Percentiles rank a stretch among this genome's conserved stretches.
Conservation (phyloP, 1,284 basidiomycete species). For the Volvariella surrecta region DNA sequence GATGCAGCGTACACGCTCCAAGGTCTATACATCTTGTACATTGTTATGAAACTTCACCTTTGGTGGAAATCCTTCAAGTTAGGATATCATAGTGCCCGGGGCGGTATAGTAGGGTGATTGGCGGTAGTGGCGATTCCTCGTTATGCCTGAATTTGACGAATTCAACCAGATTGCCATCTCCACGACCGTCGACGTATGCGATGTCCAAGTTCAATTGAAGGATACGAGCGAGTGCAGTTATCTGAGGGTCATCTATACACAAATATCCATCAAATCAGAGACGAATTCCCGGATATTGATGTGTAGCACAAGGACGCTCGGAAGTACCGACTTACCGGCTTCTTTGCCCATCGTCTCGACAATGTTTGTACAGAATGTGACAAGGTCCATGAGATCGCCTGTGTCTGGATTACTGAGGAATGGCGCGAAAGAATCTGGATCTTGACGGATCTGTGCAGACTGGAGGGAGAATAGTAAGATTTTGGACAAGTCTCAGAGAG, state of each 20-base stretch:
- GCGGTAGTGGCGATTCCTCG: conserved; percentile 28
- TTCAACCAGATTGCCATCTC: conserved; percentile 46
- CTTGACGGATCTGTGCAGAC: conserved; percentile 69
- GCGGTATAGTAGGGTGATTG: conserved; percentile 63
- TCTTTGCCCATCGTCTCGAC: conserved; percentile 81
- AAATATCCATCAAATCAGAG: conserved; percentile 3
- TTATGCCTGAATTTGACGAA: conserved; percentile 65
- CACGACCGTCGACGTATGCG: conserved; percentile 66
- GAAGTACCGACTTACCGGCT: conserved; percentile 44
- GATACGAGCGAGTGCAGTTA: conserved; percentile 69
- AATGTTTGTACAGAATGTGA: conserved; percentile 66
- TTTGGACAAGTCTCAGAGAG: not conserved
- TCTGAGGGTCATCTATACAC: conserved; percentile 69
- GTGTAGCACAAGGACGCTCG: not conserved
- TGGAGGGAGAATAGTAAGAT: conserved; percentile 9
- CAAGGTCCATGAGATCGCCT: conserved; percentile 46
- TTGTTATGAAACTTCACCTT: not conserved
- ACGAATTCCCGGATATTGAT: too few relatives aligned
- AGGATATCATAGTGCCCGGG: conserved; percentile 77
- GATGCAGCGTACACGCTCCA: too few relatives aligned
- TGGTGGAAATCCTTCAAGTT: conserved; percentile 7
- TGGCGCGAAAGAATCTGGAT: conserved; percentile 54
- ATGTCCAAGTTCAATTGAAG: conserved; percentile 64
- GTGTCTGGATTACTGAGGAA: conserved; percentile 75
- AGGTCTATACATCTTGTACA: too few relatives aligned